Evolutionary conservation across 2,329 filamentous ascomycete species (phyloP), one percentile per base, ranked within the genome.

Genomic region (Fusarium circinatum): DNA sequence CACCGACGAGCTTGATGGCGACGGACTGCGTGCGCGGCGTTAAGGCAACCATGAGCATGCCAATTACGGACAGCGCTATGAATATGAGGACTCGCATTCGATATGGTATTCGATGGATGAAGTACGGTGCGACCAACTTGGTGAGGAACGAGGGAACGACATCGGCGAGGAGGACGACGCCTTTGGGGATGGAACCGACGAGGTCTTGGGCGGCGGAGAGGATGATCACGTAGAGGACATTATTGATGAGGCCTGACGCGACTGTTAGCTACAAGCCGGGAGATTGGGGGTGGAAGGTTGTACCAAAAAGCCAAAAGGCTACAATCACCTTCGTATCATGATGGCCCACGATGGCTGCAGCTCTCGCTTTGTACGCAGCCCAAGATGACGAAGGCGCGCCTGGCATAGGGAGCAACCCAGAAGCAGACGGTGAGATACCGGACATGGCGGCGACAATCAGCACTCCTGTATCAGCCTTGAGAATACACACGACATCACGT

Each of bases 201-300:
- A 99, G 93, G 79, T 99, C 96, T 78, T 98, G 93, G 8, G 96
- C 96, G 41, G 96, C 94, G 36, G 95, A 97, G 78, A 99, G 92
- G 80, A 98, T 96, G 82, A 98, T 94, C 63, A 98, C 96, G 83
- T 98, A 98, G 84, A 98, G 93, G 76, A 98, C 94, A 85, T 98
- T 98, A 84, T 99, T 98, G 81, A 98, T 96, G 24, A 84, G 80
- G 62, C 83, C 83, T 84, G n/a, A 17, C 51, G 32, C 3, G 17
- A 24, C 44, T 8, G 41, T 36, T 20, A 44, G 24, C n/a, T 12
- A 36, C 13, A 26, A 15, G 17, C 0, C 3, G 30, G 5, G 30
- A 52, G 0, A 26, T 11, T 26, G 12, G 5, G n/a, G 49, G 1
- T 4, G 2, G 9, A 12, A 24, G 8, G 8, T n/a, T 63, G 13